Conservation (phyloP, 371 early-diverging fungal genomes). For the Mortierella sp. region DNA sequence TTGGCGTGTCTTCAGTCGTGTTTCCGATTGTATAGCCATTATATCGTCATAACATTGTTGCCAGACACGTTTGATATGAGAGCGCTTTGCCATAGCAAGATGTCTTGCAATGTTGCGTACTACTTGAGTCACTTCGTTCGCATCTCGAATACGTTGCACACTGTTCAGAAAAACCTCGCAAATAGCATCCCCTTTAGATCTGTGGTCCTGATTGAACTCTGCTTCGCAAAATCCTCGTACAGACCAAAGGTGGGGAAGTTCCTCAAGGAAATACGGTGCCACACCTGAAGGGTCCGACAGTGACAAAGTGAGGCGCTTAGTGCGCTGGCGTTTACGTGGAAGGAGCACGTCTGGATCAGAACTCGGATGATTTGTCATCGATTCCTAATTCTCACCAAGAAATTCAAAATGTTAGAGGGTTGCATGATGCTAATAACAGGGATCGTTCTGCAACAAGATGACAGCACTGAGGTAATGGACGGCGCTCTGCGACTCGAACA, state of each 20-base stretch:
- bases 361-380: too few relatives aligned
- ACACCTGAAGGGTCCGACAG: conserved; percentile 8
- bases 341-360: conserved; percentile 5
- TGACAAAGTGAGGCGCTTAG: conserved; percentile 12
- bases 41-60: conserved; percentile 24
- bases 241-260: conserved; percentile 11
- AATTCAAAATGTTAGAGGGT: too few relatives aligned
- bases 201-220: conserved; percentile 10
- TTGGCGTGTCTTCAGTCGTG: conserved; percentile 19
- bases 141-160: conserved; percentile 15
- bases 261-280: conserved; percentile 20
- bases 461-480: conserved; percentile 16
- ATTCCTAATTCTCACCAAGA: too few relatives aligned
- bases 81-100: conserved; percentile 12
- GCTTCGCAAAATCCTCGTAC: conserved; percentile 22
- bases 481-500: conserved; percentile 16
- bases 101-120: conserved; percentile 12
- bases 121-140: conserved; percentile 9
- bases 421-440: background rate
- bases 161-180: conserved; percentile 15
- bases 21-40: conserved; percentile 12
- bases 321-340: conserved; percentile 18
- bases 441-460: background rate
- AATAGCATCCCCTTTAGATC: conserved; percentile 9
- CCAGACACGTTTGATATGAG: conserved; percentile 10